Evolutionary conservation across 225 moss, liverwort and hornwort species (phyloP), one percentile per base, ranked within the genome.

Genomic region (Thuidium tamariscinum): DNA sequence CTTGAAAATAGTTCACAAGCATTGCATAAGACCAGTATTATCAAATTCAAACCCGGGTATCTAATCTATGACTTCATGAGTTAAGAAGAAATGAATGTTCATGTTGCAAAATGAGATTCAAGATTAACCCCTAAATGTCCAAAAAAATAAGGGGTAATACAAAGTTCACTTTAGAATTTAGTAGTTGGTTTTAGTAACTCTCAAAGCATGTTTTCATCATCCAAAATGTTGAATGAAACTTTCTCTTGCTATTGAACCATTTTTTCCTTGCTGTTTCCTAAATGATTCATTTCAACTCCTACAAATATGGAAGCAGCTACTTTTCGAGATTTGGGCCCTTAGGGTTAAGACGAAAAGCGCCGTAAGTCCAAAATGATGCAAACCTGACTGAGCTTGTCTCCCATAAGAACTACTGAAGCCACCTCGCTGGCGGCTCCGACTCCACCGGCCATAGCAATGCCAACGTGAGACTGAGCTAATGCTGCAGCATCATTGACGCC

Each of bases 371-470:
- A 74, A 34, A 72, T 75, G 69, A 34, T 36, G 48, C 86, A 84
- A 74, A 97, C 99, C 97, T 99, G 99, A 52, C 92, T 94, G 87
- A 99, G 94, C 76, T 94, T 95, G 88, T 99, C 96, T 67, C 98
- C 95, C 96, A 97, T 95, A 26, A 97, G 95, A 79, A 99, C 99
- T 83, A 96, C 93, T 36, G 99, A 99, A 70, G 97, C 99, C 83
- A 97, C 97, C 92, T 99, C 99, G 83, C 97, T 96, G 34, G 99
- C 99, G 68, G 99, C 97, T 86, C 96, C 99, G 49, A 99, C 99
- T 91, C 99, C 97, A 52, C 95, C 97, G 54, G 93, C 95, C 97
- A 97, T 97, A 22, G 96, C 98, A 87, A 99, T 95, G 81, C 99
- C 99, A 82, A 99, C 95, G 61, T 99, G 86, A 49, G 99, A 92